phyloP scores from a whole-genome alignment of 306 rosid species.

The Cucurbita pepo region DNA sequence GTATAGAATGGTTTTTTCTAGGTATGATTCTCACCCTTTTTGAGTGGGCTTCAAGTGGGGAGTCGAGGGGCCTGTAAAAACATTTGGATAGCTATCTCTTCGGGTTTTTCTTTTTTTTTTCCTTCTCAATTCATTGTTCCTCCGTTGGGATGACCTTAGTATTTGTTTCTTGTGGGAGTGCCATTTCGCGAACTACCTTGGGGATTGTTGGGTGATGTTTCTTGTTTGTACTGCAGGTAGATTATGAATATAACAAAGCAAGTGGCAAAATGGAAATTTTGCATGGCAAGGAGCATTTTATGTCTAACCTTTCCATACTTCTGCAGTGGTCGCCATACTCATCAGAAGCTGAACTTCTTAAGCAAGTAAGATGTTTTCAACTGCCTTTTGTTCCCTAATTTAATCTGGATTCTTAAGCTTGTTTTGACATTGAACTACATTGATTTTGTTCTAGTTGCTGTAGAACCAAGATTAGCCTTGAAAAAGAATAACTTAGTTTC shows the following conservation, averaged over 20 bases:
- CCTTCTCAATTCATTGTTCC: no score
- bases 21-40: background rate
- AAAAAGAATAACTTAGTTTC: background rate
- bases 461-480: background rate
- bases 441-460: background rate
- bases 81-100: no score
- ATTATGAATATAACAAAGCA: conserved; percentile 39
- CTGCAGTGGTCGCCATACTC: conserved; percentile 83
- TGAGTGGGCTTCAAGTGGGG: background rate
- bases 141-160: no score
- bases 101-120: no score
- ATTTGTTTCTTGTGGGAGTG: no score
- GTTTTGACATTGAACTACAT: background rate
- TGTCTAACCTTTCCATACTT: conserved; percentile 48
- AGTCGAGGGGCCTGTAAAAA: no score
- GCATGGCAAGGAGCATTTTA: conserved; percentile 49
- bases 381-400: background rate
- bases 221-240: conserved; percentile 49
- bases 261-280: conserved; percentile 32
- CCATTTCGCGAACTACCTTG: no score
- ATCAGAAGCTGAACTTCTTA: conserved; percentile 66
- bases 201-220: background rate
- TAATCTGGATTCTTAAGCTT: background rate
- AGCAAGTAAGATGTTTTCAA: conserved; percentile 42
- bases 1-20: background rate